These are phyloP conservation scores for Brassica balearica DNA, from an alignment of 441 rosid genomes.

Conservation along the genomic window DNA sequence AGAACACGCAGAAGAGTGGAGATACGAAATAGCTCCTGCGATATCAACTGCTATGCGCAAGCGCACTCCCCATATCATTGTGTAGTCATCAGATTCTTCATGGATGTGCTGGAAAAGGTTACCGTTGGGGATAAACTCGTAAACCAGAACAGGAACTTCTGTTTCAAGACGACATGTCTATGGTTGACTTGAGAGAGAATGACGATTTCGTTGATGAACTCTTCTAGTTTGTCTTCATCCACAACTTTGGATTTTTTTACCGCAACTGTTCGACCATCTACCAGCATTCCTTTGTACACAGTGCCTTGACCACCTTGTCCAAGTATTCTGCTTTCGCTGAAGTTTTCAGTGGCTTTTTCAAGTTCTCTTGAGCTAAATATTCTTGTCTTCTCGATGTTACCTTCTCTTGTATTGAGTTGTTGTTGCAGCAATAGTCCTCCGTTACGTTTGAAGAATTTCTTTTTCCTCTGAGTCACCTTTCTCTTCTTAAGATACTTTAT, in stretches of 20 bases:
- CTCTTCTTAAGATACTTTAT: background rate
- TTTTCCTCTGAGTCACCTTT: background rate
- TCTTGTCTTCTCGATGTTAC: background rate
- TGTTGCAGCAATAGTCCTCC: background rate
- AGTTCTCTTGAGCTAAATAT: background rate
- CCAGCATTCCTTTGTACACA: background rate
- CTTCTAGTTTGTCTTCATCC: background rate
- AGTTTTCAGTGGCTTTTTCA: background rate
- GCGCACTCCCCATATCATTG: background rate
- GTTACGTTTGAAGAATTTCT: background rate
- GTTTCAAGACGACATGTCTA: background rate
- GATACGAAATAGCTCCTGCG: background rate
- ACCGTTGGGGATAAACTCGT: background rate
- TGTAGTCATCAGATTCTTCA: background rate
- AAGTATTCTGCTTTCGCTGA: background rate
- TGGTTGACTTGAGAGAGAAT: background rate
- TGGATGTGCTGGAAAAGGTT: background rate
- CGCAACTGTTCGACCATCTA: background rate
- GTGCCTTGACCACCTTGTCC: background rate
- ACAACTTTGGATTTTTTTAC: background rate
- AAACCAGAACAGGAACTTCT: background rate
- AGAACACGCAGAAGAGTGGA: background rate
- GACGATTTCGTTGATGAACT: background rate
- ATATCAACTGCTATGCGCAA: background rate
- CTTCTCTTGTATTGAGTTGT: background rate